Conservation (phyloP, 225 moss, liverwort and hornwort genomes). For the Sphagnum contortum region DNA sequence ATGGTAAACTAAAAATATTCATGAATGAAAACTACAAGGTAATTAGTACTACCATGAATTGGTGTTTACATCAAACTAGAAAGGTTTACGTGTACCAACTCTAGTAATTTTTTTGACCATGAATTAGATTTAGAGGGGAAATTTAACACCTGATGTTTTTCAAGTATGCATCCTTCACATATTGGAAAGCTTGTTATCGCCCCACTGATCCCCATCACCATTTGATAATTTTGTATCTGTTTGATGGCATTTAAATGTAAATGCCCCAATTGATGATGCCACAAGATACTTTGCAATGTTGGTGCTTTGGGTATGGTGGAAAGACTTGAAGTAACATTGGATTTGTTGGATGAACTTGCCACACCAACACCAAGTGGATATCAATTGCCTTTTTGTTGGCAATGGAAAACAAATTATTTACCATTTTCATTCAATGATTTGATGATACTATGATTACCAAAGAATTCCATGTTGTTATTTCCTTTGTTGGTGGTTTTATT, state of each 20-base stretch:
- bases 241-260: not conserved
- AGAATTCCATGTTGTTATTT: too few relatives aligned
- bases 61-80: not conserved
- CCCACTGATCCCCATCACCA: not conserved
- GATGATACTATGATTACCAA: too few relatives aligned
- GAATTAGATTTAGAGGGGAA: not conserved
- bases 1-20: not conserved
- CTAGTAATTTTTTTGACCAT: not conserved
- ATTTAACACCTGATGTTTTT: not conserved
- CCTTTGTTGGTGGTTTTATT: too few relatives aligned
- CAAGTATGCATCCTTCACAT: not conserved
- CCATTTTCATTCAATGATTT: too few relatives aligned
- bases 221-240: not conserved
- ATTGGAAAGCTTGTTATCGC: not conserved
- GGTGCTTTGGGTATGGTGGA: too few relatives aligned
- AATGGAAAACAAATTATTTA: too few relatives aligned
- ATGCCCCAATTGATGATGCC: not conserved
- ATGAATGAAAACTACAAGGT: slow-evolving; percentile 6
- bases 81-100: not conserved
- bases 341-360: too few relatives aligned
- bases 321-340: too few relatives aligned
- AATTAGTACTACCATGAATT: not conserved
- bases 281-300: not conserved
- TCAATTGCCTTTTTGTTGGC: too few relatives aligned
- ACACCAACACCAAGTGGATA: too few relatives aligned